phyloP scores from a whole-genome alignment of 805 yeast species.

The Jamesozyma piceae region DNA sequence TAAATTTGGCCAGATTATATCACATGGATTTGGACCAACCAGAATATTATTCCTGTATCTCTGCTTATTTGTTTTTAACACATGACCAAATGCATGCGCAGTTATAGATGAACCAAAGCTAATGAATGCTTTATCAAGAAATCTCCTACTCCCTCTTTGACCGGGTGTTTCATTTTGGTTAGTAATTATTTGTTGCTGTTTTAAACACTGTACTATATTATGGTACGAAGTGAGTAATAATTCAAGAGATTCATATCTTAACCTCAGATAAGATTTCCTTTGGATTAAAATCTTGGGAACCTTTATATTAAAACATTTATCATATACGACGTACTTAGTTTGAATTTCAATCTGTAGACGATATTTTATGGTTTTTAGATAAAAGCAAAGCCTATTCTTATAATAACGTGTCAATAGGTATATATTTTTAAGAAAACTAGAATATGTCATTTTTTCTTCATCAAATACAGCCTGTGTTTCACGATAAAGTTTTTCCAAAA shows the following conservation, averaged over 20 bases:
- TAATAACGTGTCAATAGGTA: neutral
- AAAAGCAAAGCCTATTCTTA: neutral
- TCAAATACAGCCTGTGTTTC: slow-evolving; percentile 5
- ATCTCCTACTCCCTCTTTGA: neutral
- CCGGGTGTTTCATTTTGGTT: neutral
- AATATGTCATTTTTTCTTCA: slow-evolving; percentile 4
- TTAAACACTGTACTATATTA: neutral
- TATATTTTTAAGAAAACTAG: neutral
- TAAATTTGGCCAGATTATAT: slow-evolving; percentile 64
- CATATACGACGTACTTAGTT: too few species aligned
- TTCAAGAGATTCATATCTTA: neutral
- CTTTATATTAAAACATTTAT: neutral
- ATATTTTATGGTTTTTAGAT: neutral
- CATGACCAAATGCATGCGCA: slow-evolving; percentile 57
- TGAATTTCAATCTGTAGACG: neutral
- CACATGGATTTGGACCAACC: slow-evolving; percentile 52
- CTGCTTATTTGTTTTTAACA: slow-evolving; percentile 35
- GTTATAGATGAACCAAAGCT: slow-evolving; percentile 48
- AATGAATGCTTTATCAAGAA: slow-evolving; percentile 44
- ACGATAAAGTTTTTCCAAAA: slow-evolving; percentile 15
- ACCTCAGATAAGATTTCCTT: neutral
- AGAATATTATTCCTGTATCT: slow-evolving; percentile 38
- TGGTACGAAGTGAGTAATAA: neutral
- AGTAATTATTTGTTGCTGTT: neutral
- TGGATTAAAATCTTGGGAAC: neutral